Percentiles rank a stretch among this genome's conserved stretches.
Conservation (phyloP, 306 rosid species). For the Quercus variabilis region DNA sequence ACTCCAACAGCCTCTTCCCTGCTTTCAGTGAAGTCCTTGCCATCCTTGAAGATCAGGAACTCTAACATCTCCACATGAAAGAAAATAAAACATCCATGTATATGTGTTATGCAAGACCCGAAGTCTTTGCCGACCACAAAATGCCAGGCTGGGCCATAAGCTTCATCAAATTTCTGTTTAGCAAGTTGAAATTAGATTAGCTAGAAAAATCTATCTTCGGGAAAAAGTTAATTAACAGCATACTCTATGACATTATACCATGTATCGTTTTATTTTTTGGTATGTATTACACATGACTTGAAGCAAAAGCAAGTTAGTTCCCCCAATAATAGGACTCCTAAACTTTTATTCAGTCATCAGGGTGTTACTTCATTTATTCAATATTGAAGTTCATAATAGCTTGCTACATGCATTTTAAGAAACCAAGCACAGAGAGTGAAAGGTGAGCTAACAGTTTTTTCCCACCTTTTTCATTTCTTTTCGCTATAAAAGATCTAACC, state of each 20-base stretch:
- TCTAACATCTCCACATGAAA: slow-evolving; percentile 61
- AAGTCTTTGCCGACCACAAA: slow-evolving; percentile 68
- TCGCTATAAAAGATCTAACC: background rate
- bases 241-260: too few relatives aligned
- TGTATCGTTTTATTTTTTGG: too few relatives aligned
- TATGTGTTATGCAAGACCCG: slow-evolving; percentile 68
- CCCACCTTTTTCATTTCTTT: background rate
- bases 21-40: slow-evolving; percentile 46
- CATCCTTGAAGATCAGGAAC: slow-evolving; percentile 72
- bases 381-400: background rate
- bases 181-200: background rate
- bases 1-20: slow-evolving; percentile 51
- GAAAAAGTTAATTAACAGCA: slow-evolving; percentile 1
- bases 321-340: too few relatives aligned
- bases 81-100: slow-evolving; percentile 60
- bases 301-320: background rate
- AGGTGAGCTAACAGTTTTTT: background rate
- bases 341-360: background rate
- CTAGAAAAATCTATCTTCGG: background rate
- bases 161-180: slow-evolving; percentile 55
- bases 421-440: background rate
- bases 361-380: too few relatives aligned
- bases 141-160: slow-evolving; percentile 68
- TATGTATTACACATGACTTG: too few relatives aligned
- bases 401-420: background rate